phyloP scores from a whole-genome alignment of 192 early-diverging fungal species.

The Coemansia sp. region DNA sequence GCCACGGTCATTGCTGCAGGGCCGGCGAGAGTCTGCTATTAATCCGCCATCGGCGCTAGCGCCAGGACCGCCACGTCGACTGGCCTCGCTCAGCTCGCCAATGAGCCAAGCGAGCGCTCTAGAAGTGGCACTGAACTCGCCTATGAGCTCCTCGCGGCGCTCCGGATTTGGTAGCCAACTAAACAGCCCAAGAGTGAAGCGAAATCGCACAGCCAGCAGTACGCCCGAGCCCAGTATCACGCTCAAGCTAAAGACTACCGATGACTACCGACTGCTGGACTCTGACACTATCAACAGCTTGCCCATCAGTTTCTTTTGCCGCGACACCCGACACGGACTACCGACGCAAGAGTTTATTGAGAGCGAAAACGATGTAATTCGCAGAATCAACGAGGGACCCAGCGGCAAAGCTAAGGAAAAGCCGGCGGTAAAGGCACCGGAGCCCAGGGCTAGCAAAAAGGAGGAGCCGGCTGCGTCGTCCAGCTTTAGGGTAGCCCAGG shows the following conservation, averaged over 20 bases:
- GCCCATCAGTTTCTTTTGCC: conserved; percentile 44
- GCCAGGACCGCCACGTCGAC: conserved; percentile 7
- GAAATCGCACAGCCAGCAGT: conserved; percentile 21
- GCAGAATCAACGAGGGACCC: conserved; percentile 12
- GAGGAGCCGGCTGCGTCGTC: conserved; percentile 1
- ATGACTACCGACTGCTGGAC: conserved; percentile 29
- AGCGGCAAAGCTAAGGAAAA: neutral
- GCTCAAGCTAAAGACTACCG: conserved; percentile 25
- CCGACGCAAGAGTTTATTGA: conserved; percentile 44
- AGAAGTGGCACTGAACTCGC: neutral
- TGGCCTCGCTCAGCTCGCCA: conserved; percentile 35
- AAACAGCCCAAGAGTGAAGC: conserved; percentile 12
- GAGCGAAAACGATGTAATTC: conserved; percentile 33
- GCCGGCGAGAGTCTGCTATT: neutral
- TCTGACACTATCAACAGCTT: conserved; percentile 33
- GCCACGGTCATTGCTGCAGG: neutral
- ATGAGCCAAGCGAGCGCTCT: neutral
- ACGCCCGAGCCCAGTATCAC: conserved; percentile 23
- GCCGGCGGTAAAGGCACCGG: neutral
- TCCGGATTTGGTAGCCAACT: neutral
- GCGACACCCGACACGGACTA: conserved; percentile 33
- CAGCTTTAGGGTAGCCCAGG: conserved; percentile 40
- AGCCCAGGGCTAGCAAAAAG: neutral
- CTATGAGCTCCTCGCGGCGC: neutral
- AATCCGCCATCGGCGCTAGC: neutral